phyloP scores from a whole-genome alignment of 2,329 filamentous ascomycete genomes.

The Trichoderma sp. region DNA sequence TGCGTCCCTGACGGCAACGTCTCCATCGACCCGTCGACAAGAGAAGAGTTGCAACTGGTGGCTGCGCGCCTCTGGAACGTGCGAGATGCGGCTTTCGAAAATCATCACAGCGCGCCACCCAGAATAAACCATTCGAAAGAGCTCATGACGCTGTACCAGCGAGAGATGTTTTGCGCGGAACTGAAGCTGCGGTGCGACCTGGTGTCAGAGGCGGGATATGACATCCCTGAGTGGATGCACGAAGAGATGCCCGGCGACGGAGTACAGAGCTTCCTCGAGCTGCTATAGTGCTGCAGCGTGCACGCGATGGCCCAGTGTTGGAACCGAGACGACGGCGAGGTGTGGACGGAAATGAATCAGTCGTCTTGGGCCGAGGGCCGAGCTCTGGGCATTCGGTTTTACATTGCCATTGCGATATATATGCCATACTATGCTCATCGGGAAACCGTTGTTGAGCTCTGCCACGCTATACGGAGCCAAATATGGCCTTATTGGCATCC shows the following conservation, averaged over 20 bases:
- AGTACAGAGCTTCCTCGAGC: slow-evolving; percentile 16
- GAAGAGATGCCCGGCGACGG: slow-evolving; percentile 5
- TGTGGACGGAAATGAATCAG: slow-evolving; percentile 7
- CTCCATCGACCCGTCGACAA: neutral
- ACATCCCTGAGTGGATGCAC: slow-evolving; percentile 2
- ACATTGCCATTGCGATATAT: neutral
- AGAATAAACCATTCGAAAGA: neutral
- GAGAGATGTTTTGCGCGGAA: slow-evolving; percentile 13
- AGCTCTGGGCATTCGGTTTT: slow-evolving; percentile 9
- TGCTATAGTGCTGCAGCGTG: slow-evolving; percentile 15
- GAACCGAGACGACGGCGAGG: neutral
- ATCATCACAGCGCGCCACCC: neutral
- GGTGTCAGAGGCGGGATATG: neutral
- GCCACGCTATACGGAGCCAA: neutral
- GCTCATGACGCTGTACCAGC: slow-evolving; percentile 7
- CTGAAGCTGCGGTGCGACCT: slow-evolving; percentile 16
- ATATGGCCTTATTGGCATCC: neutral
- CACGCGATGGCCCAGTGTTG: slow-evolving; percentile 4
- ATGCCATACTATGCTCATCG: neutral
- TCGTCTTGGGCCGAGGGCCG: neutral
- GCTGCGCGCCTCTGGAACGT: neutral
- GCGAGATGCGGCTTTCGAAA: neutral
- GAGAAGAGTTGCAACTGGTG: neutral
- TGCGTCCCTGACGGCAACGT: neutral
- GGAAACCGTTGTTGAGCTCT: neutral